A percentile compares a stretch with the other conserved stretches of the same genome.
Conservation (phyloP, 176 grass and related monocot genomes). For the Microstegium vimineum region DNA sequence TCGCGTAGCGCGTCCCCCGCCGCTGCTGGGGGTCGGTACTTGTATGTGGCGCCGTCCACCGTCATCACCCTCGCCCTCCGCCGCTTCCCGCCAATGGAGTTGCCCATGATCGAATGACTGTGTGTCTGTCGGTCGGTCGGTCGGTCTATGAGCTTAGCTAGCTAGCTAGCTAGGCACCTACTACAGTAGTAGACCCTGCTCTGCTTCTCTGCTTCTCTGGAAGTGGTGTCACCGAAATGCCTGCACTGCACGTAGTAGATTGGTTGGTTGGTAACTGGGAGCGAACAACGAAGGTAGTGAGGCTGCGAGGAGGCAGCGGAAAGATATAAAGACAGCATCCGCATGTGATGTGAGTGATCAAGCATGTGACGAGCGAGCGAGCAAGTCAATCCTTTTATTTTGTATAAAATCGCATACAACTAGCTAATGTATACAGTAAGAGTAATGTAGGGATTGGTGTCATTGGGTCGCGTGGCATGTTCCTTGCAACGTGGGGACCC, state of each 20-base stretch:
- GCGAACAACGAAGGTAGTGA: background rate
- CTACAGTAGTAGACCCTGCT: too few species aligned
- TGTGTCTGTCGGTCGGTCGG: too few species aligned
- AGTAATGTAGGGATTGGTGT: too few species aligned
- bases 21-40: conserved; percentile 37
- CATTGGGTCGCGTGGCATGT: too few species aligned
- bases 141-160: background rate
- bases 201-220: background rate
- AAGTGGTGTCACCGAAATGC: too few species aligned
- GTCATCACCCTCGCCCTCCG: conserved; percentile 71
- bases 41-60: conserved; percentile 69
- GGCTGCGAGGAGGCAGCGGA: background rate
- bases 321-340: background rate
- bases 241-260: too few species aligned
- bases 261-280: too few species aligned
- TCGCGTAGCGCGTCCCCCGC: conserved; percentile 39
- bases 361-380: background rate
- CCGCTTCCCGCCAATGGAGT: conserved; percentile 55
- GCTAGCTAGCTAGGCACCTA: too few species aligned
- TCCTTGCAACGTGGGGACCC: background rate
- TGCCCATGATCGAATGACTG: conserved; percentile 51
- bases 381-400: background rate
- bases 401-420: background rate
- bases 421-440: too few species aligned
- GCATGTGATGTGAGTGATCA: background rate